phyloP scores from a whole-genome alignment of 2,329 filamentous ascomycete species.

The Trichophyton equinum region DNA sequence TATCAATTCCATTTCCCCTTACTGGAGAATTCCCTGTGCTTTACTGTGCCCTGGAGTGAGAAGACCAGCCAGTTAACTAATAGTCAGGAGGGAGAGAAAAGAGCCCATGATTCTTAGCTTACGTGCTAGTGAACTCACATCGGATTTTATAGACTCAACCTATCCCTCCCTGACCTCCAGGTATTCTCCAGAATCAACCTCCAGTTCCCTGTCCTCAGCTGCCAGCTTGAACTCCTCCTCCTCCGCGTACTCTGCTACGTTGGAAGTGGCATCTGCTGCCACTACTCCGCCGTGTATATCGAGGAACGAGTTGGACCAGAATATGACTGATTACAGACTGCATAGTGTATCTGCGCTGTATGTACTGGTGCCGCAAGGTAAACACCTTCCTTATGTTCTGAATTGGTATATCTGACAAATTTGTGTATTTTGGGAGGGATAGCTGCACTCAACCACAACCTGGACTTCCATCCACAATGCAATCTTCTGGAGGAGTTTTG shows the following conservation, averaged over 20 bases:
- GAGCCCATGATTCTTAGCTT: slow-evolving; percentile 32
- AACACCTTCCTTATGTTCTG: background rate
- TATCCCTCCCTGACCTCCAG: slow-evolving; percentile 43
- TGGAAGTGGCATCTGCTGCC: background rate
- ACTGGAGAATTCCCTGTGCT: background rate
- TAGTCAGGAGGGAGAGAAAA: background rate
- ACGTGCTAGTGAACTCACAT: slow-evolving; percentile 38
- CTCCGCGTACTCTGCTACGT: slow-evolving; percentile 8
- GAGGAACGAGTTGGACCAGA: slow-evolving; percentile 20
- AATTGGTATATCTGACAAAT: slow-evolving; percentile 2
- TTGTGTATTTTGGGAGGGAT: slow-evolving; percentile 1
- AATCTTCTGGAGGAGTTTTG: slow-evolving; percentile 21
- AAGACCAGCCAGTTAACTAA: slow-evolving; percentile 3
- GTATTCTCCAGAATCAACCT: slow-evolving; percentile 38
- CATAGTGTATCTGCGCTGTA: slow-evolving; percentile 31
- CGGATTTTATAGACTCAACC: slow-evolving; percentile 42
- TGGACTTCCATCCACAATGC: slow-evolving; percentile 33
- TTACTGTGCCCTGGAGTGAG: background rate
- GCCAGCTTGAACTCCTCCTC: slow-evolving; percentile 26
- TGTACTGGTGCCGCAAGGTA: slow-evolving; percentile 13
- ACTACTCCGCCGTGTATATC: background rate
- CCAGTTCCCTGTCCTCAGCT: slow-evolving; percentile 31
- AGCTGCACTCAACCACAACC: slow-evolving; percentile 34
- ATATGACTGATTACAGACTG: slow-evolving; percentile 27
- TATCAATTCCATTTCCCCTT: background rate